Percentiles rank a stretch among this genome's conserved stretches.
Conservation (phyloP, 225 moss, liverwort and hornwort species). For the Pseudisothecium myosuroides region DNA sequence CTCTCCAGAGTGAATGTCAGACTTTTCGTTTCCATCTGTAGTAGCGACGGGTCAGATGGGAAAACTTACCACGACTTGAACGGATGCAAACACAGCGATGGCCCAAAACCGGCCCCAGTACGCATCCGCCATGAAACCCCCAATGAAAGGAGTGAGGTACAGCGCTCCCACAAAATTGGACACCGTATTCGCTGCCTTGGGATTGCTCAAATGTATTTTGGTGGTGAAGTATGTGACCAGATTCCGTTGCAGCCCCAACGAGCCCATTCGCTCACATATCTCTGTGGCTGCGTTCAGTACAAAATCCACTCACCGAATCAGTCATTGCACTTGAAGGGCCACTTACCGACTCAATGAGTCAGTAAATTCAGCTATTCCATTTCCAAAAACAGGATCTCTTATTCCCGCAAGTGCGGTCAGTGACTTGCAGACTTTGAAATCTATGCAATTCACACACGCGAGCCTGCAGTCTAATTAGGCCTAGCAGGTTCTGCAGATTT, state of each 20-base stretch:
- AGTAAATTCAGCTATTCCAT: neutral
- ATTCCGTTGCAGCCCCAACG: slow-evolving; percentile 84
- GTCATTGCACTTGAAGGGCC: neutral
- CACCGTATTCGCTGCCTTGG: slow-evolving; percentile 85
- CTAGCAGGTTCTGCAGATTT: neutral
- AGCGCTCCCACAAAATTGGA: slow-evolving; percentile 93
- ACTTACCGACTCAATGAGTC: neutral
- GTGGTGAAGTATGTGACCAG: slow-evolving; percentile 70
- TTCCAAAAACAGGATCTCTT: neutral
- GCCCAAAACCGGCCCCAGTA: slow-evolving; percentile 90
- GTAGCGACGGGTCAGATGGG: neutral
- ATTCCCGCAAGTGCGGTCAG: neutral
- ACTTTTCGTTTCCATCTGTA: neutral
- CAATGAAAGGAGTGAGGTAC: slow-evolving; percentile 95
- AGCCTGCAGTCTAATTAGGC: neutral
- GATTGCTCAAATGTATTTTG: slow-evolving; percentile 74
- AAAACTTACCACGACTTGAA: slow-evolving; percentile 61
- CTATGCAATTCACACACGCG: neutral
- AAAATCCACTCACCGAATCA: neutral
- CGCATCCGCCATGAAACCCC: slow-evolving; percentile 89
- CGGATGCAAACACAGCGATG: slow-evolving; percentile 50
- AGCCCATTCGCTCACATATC: slow-evolving; percentile 87
- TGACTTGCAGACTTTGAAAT: neutral
- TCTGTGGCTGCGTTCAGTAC: slow-evolving; percentile 57
- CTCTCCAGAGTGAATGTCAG: neutral